These are phyloP conservation scores for Umbelopsis ramanniana DNA, from an alignment of 192 early-diverging fungal genomes.

Conservation along the genomic window DNA sequence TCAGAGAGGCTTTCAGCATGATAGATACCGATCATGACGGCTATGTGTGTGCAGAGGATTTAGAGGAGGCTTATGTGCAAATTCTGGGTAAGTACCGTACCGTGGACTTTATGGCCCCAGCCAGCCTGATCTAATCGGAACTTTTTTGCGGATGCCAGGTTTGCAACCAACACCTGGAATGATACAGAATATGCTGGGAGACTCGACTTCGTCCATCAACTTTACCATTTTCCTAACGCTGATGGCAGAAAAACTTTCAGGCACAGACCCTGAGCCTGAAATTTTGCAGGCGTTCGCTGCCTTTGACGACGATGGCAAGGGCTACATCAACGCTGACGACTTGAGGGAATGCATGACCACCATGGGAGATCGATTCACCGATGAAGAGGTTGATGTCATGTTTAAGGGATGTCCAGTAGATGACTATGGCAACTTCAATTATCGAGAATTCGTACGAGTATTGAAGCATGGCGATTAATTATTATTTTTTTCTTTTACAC, in stretches of 20 bases:
- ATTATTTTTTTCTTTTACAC: constrained; percentile 15
- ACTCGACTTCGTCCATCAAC: constrained; percentile 90
- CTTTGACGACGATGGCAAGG: constrained; percentile 87
- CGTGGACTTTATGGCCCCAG: not conserved
- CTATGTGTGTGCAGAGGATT: constrained; percentile 90
- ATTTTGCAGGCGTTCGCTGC: constrained; percentile 92
- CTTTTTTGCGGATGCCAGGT: constrained; percentile 40
- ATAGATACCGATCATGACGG: constrained; percentile 95
- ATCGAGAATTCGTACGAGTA: constrained; percentile 89
- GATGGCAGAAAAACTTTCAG: constrained; percentile 91
- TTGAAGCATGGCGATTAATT: constrained; percentile 90
- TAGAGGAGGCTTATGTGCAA: constrained; percentile 86
- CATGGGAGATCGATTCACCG: constrained; percentile 92
- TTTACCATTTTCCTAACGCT: constrained; percentile 97
- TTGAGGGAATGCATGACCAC: constrained; percentile 88
- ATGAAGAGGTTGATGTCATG: constrained; percentile 93
- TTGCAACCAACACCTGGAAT: constrained; percentile 75
- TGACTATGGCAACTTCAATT: constrained; percentile 81
- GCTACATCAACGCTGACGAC: constrained; percentile 79
- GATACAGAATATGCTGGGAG: constrained; percentile 89
- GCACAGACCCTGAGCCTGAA: constrained; percentile 90
- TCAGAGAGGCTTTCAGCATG: constrained; percentile 96
- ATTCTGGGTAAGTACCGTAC: constrained; percentile 56
- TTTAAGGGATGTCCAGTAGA: constrained; percentile 88
- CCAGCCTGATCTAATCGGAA: not conserved